phyloP scores from a whole-genome alignment of 1,284 basidiomycete species.

The Tilletia setariae region DNA sequence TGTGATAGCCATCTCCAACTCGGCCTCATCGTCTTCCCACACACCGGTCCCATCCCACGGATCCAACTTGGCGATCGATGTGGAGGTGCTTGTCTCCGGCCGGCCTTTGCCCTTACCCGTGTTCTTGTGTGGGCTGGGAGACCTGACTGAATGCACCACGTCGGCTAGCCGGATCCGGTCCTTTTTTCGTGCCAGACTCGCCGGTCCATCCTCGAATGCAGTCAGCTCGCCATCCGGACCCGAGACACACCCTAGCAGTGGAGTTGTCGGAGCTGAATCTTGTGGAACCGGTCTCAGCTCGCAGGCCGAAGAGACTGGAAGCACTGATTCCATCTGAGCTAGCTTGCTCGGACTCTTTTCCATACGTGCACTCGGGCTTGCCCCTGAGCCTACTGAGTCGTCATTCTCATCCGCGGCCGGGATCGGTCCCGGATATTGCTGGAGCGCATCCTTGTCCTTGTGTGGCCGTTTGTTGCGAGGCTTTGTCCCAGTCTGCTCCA shows the following conservation, averaged over 20 bases:
- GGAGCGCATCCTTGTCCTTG: background rate
- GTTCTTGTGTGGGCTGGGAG: conserved; percentile 9
- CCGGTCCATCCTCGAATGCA: background rate
- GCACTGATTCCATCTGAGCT: too few species aligned
- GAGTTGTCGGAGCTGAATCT: background rate
- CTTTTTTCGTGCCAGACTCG: conserved; percentile 10
- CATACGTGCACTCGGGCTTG: background rate
- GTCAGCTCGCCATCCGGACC: background rate
- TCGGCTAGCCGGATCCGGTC: background rate
- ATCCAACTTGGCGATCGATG: too few species aligned
- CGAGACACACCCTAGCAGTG: background rate
- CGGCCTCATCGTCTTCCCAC: background rate
- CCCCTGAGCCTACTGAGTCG: too few species aligned
- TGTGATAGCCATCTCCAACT: conserved; percentile 9
- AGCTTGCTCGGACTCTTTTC: background rate
- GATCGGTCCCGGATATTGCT: background rate
- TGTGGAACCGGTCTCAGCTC: background rate
- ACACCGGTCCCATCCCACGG: background rate
- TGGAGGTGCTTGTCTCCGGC: too few species aligned
- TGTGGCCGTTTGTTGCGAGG: conserved; percentile 5
- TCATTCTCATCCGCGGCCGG: background rate
- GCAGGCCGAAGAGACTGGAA: too few species aligned
- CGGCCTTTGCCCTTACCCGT: background rate
- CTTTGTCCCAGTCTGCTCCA: background rate
- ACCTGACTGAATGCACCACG: background rate